Evolutionary conservation across 495 filamentous ascomycete species (phyloP), one percentile per base, ranked within the genome.

Genomic region (Aspergillus heteromorphus): DNA sequence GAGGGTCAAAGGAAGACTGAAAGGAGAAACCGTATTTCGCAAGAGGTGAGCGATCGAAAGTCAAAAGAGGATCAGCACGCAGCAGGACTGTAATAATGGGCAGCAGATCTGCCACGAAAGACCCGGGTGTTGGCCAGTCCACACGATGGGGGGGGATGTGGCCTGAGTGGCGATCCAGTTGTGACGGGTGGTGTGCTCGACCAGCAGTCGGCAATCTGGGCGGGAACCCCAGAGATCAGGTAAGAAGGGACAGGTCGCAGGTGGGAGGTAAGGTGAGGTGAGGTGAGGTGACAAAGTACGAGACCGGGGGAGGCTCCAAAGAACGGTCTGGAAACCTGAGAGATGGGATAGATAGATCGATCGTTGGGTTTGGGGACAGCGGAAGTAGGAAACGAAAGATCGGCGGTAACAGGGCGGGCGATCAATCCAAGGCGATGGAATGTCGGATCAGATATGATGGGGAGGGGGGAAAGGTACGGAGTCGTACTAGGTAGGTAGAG

Each of bases 401-500:
- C 55, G 54, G 57, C 61, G 49, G 50, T n/a, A 30, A 41, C 21
- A 45, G 31, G 59, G 29, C 49, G 31, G 59, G 29, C 49, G 56
- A 59, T 62, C 60, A 59, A 57, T 57, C 13, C 49, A 53, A 49
- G 41, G 51, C 43, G 40, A 56, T 42, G 45, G 49, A 62, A 45
- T 23, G 49, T 59, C 56, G 56, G 61, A 64, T 64, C 57, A 64
- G 61, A 64, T 64, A 64, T 57, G 56, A 60, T 60, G 55, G 40
- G 52, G 52, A 49, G 47, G 40, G 36, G 21, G 36, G 17, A 16
- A 20, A 16, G 34, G 19, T n/a, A n/a, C n/a, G n/a, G n/a, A n/a
- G n/a, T n/a, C n/a, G n/a, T n/a, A n/a, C n/a, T n/a, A n/a, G n/a
- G n/a, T n/a, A n/a, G n/a, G n/a, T n/a, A n/a, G 23, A 49, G 34